Percentiles rank a stretch among this genome's conserved stretches.
phyloP scores from a whole-genome alignment of 306 rosid species.

The Dryas alaskensis region DNA sequence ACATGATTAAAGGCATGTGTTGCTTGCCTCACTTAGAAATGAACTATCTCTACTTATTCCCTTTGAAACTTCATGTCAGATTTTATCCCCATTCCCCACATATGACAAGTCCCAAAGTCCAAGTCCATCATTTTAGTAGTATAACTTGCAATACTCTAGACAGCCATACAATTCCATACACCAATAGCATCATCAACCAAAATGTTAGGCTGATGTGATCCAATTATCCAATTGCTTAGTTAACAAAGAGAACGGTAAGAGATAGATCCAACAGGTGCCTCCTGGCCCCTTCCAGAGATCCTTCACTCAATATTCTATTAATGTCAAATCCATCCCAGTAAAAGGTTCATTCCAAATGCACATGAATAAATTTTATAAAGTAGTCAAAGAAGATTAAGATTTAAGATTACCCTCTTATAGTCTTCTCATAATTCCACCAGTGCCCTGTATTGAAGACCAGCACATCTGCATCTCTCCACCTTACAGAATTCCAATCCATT shows the following conservation, averaged over 20 bases:
- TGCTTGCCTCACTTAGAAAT: background rate
- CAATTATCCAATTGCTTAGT: background rate
- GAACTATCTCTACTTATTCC: background rate
- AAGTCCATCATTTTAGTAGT: background rate
- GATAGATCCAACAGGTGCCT: background rate
- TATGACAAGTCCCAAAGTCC: background rate
- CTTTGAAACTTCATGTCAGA: background rate
- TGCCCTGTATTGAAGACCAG: constrained; percentile 82
- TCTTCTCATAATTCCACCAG: constrained; percentile 89
- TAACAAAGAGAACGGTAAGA: background rate
- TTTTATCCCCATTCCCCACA: background rate
- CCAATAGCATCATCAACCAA: constrained; percentile 1
- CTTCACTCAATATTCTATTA: background rate
- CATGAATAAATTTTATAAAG: background rate
- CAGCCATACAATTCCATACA: background rate
- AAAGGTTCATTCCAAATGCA: background rate
- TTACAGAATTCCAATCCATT: constrained; percentile 79
- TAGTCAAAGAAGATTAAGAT: constrained; percentile 3
- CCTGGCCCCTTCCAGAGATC: background rate
- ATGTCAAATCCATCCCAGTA: background rate
- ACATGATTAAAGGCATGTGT: background rate
- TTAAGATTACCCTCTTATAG: constrained; percentile 63
- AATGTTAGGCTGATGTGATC: background rate
- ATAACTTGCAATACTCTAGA: background rate
- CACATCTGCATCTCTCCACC: constrained; percentile 78